A percentile compares a stretch with the other conserved stretches of the same genome.
phyloP scores from a whole-genome alignment of 768 basidiomycete genomes.

The Auriscalpium microsporum region DNA sequence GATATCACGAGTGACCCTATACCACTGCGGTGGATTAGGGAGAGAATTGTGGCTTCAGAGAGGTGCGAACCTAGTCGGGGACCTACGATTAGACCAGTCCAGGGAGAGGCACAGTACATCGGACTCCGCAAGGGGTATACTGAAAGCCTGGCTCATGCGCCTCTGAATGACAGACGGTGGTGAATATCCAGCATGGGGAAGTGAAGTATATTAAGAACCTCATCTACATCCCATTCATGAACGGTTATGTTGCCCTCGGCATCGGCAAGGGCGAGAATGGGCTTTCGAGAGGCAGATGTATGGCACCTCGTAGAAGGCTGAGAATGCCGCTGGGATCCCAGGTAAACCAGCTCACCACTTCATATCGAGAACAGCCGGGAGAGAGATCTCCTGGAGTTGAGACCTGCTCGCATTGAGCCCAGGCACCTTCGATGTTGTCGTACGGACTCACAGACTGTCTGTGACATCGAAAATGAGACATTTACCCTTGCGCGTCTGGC shows the following conservation, averaged over 20 bases:
- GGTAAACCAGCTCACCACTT: slow-evolving; percentile 61
- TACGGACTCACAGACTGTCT: slow-evolving; percentile 9
- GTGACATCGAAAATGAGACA: slow-evolving; percentile 59
- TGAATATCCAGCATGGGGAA: not conserved
- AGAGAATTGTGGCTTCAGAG: not conserved
- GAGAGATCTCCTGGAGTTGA: slow-evolving; percentile 57
- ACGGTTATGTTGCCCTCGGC: slow-evolving; percentile 75
- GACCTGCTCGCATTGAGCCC: slow-evolving; percentile 21
- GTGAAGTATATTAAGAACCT: slow-evolving; percentile 29
- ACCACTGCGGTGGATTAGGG: slow-evolving; percentile 25
- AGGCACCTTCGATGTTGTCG: not conserved
- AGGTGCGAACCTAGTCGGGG: slow-evolving; percentile 34
- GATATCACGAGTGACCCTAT: slow-evolving; percentile 66
- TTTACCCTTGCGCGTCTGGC: slow-evolving; percentile 53
- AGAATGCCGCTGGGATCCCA: not conserved
- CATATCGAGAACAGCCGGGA: slow-evolving; percentile 85
- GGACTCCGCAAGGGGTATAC: slow-evolving; percentile 39
- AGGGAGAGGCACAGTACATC: slow-evolving; percentile 79
- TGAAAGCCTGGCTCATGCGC: slow-evolving; percentile 30
- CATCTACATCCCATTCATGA: slow-evolving; percentile 42
- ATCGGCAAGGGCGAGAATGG: slow-evolving; percentile 68
- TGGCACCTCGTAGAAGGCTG: slow-evolving; percentile 44
- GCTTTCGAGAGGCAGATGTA: slow-evolving; percentile 29
- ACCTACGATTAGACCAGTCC: slow-evolving; percentile 81
- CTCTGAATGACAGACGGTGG: slow-evolving; percentile 5